phyloP scores from a whole-genome alignment of 192 early-diverging fungal species.

The Podila clonocystis region DNA sequence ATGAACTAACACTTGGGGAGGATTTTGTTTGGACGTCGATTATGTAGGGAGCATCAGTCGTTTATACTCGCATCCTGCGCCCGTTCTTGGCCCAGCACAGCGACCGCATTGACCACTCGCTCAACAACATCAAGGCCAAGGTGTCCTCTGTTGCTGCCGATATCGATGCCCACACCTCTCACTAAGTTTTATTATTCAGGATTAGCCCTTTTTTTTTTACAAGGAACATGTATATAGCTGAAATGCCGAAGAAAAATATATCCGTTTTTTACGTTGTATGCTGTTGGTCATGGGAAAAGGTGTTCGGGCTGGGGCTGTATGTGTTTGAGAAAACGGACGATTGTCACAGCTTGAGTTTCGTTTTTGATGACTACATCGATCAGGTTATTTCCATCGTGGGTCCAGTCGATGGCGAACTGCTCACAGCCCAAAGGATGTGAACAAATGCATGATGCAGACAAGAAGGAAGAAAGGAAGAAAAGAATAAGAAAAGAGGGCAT shows the following conservation, averaged over 20 bases:
- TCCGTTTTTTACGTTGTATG: not conserved
- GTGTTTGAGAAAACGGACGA: not conserved
- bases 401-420: too few species aligned
- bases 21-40: not conserved
- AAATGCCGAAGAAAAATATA: constrained; percentile 21
- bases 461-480: too few species aligned
- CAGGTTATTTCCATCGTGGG: not conserved
- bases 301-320: not conserved
- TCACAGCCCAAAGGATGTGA: too few species aligned
- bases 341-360: not conserved
- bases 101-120: constrained; percentile 40
- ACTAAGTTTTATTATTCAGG: not conserved
- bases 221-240: not conserved
- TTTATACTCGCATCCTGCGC: constrained; percentile 78
- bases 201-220: not conserved
- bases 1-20: not conserved
- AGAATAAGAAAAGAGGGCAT: too few species aligned
- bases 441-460: too few species aligned
- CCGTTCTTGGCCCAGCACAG: constrained; percentile 69
- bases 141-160: constrained; percentile 33
- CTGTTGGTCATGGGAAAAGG: not conserved
- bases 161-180: constrained; percentile 7
- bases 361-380: not conserved
- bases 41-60: constrained; percentile 76
- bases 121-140: constrained; percentile 37